Percentiles rank a stretch among this genome's conserved stretches.
Conservation (phyloP, 495 filamentous ascomycete species). For the Lineolata rhizophorae region DNA sequence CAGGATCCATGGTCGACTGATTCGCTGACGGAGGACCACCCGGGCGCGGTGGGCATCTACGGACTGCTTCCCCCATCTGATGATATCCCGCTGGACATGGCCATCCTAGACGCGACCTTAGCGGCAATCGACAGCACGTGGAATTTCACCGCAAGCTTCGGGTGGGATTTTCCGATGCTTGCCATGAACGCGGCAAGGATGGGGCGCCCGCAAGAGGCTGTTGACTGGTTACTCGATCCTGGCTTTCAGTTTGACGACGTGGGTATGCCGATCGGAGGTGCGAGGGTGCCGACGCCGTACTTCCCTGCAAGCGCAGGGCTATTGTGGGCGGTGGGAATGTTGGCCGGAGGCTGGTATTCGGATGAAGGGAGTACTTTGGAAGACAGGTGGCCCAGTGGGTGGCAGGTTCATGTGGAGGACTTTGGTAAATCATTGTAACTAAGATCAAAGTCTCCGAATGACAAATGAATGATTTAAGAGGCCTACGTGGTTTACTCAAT, state of each 20-base stretch:
- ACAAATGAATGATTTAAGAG: no score
- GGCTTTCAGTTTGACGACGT: conserved; percentile 28
- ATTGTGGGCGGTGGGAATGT: conserved; percentile 29
- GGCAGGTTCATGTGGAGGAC: no score
- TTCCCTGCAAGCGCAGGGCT: conserved; percentile 27
- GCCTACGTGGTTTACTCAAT: no score
- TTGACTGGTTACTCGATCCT: conserved; percentile 25
- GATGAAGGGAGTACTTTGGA: no score
- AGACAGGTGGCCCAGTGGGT: no score
- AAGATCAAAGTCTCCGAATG: no score
- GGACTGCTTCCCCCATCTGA: conserved; percentile 27
- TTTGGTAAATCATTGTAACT: no score
- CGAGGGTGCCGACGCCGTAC: conserved; percentile 31
- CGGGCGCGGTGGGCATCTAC: conserved; percentile 25
- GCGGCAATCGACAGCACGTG: conserved; percentile 22
- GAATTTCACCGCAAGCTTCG: conserved; percentile 26
- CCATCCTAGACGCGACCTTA: conserved; percentile 21
- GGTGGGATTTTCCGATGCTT: conserved; percentile 32
- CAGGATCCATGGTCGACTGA: conserved; percentile 25
- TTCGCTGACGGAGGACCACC: conserved; percentile 25
- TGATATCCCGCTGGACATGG: conserved; percentile 19
- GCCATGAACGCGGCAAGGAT: conserved; percentile 29
- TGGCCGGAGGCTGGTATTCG: conserved; percentile 24
- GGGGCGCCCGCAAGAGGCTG: conserved; percentile 23
- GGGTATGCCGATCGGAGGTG: conserved; percentile 28